phyloP scores from a whole-genome alignment of 2,329 filamentous ascomycete species.

The Lachnellula hyalina region DNA sequence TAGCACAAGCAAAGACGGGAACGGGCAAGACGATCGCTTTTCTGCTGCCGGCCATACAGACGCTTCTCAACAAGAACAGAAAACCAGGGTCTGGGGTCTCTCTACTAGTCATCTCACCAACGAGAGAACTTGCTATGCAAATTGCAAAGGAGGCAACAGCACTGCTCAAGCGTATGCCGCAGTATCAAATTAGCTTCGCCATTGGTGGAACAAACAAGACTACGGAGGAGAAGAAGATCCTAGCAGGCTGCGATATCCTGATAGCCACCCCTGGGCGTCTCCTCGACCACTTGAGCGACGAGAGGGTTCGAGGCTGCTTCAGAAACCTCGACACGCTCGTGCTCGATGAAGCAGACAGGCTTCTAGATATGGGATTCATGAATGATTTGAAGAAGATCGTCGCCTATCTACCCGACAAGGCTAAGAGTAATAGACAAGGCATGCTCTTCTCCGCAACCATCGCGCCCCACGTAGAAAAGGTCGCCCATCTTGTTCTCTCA shows the following conservation, averaged over 20 bases:
- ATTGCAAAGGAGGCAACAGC: slow-evolving; percentile 69
- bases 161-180: slow-evolving; percentile 26
- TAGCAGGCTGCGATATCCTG: slow-evolving; percentile 78
- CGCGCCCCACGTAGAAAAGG: slow-evolving; percentile 70
- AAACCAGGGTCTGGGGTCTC: slow-evolving; percentile 51
- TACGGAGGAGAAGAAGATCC: slow-evolving; percentile 61
- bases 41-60: slow-evolving; percentile 76
- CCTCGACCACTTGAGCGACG: slow-evolving; percentile 65
- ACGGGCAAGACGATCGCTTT: slow-evolving; percentile 97
- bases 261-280: slow-evolving; percentile 88
- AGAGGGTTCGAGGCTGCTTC: slow-evolving; percentile 32
- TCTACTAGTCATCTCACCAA: slow-evolving; percentile 70
- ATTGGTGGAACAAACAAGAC: slow-evolving; percentile 86
- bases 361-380: slow-evolving; percentile 90
- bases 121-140: slow-evolving; percentile 74
- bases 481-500: slow-evolving; percentile 75
- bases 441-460: slow-evolving; percentile 95
- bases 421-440: slow-evolving; percentile 70
- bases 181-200: slow-evolving; percentile 60
- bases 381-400: slow-evolving; percentile 59
- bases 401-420: slow-evolving; percentile 54
- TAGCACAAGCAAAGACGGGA: slow-evolving; percentile 94
- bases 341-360: slow-evolving; percentile 94
- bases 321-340: slow-evolving; percentile 80
- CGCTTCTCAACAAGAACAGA: slow-evolving; percentile 46